phyloP scores from a whole-genome alignment of 2,329 filamentous ascomycete genomes.

The Colletotrichum viniferum region DNA sequence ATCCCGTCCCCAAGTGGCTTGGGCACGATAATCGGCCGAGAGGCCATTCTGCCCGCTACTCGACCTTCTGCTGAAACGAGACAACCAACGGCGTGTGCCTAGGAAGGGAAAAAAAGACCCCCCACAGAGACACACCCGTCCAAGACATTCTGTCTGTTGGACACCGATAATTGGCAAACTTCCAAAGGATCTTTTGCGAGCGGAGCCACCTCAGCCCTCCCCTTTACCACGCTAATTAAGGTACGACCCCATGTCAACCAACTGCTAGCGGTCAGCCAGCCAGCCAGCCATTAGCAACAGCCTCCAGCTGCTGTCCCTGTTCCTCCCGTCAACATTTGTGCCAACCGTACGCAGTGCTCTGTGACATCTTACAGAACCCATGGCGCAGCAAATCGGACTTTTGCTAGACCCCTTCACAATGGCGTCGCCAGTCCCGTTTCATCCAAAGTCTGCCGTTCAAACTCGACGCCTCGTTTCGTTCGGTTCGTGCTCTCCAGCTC shows the following conservation, averaged over 20 bases:
- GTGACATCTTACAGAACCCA: background rate
- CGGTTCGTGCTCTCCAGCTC: background rate
- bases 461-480: background rate
- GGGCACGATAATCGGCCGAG: constrained; percentile 3
- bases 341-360: background rate
- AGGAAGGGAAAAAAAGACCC: background rate
- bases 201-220: background rate
- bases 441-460: background rate
- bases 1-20: constrained; percentile 10
- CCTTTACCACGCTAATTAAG: background rate
- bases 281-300: background rate
- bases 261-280: background rate
- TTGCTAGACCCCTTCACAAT: background rate
- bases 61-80: background rate
- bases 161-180: constrained; percentile 11
- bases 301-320: background rate
- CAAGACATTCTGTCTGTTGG: background rate
- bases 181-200: constrained; percentile 12
- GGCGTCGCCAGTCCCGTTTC: background rate
- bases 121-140: background rate
- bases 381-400: background rate
- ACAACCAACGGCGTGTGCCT: background rate
- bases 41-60: background rate
- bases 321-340: background rate
- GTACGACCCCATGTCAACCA: background rate